Base-by-base conservation (phyloP, 345 rosid species). In the Melastoma malabathricum region DNA sequence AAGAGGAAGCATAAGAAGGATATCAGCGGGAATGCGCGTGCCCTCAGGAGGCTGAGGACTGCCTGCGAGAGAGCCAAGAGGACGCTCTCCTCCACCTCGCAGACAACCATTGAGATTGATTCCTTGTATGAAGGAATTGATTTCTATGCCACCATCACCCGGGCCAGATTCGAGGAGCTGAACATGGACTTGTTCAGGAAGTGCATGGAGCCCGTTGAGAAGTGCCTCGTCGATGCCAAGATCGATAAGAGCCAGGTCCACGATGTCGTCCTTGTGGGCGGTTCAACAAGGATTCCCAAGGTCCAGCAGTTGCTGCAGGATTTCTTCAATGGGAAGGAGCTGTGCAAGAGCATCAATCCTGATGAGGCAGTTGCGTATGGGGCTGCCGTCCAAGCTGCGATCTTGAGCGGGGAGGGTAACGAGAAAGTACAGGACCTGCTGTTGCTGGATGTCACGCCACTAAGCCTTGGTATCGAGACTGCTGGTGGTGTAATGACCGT, bases 181-280 rank as follows among this genome's bases (percentile, higher is more conserved):
- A 61, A 61, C 54, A 47, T 61, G 65, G 65, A 61, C 29, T 54
- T 61, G 65, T 61, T 61, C 46, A 61, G 60, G 45, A 61, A 54
- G 23, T 61, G 65, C 18, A 55, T 61, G 59, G 55, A 61, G 10
- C 54, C 59, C n/a, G 59, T 61, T 13, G 65, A 61, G 48, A 54
- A 61, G 44, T 61, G 65, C 27, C 47, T 54, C n/a, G 43, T 53
- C 3, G 59, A 54, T 2, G 41, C 65, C 0, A 61, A 61, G 54
- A 47, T 55, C 8, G 65, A 61, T 0, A 61, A 61, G 55, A 48
- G 59, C 7, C 65, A 46, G 54, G 54, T 61, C n/a, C 53, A 61
- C 44, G 65, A 61, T 15, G 15, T 61, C 25, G 65, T 61, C 5
- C 59, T 61, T 3, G 65, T 61, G 47, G 65, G 65, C 0, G 65